A percentile compares a stretch with the other conserved stretches of the same genome.
Conservation (phyloP, 306 rosid species). For the Prunus armeniaca region DNA sequence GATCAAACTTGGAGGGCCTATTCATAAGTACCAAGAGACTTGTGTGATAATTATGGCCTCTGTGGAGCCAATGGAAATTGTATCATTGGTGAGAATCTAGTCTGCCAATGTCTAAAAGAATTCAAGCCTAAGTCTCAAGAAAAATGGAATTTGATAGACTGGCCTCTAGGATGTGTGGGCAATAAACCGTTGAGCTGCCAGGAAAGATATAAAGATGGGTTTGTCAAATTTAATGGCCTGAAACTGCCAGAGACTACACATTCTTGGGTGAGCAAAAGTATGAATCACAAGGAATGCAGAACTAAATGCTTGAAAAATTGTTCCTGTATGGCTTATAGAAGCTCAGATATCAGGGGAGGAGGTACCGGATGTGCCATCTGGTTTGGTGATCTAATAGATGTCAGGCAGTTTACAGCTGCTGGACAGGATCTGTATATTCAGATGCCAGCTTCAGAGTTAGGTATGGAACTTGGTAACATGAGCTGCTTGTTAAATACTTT, state of each 20-base stretch:
- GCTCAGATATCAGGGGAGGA: slow-evolving; percentile 19
- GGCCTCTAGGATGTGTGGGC: slow-evolving; percentile 38
- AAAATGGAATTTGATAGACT: slow-evolving; percentile 22
- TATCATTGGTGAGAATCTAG: background rate
- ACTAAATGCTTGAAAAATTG: slow-evolving; percentile 44
- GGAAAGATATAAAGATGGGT: slow-evolving; percentile 28
- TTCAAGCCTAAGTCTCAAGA: slow-evolving; percentile 33
- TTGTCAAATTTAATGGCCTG: slow-evolving; percentile 23
- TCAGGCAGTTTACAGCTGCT: slow-evolving; percentile 20
- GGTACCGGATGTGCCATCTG: slow-evolving; percentile 43
- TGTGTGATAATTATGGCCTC: slow-evolving; percentile 30
- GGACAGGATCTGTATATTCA: slow-evolving; percentile 39
- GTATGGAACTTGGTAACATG: background rate
- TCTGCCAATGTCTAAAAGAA: slow-evolving; percentile 46
- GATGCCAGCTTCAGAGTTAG: slow-evolving; percentile 25
- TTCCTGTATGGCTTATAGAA: slow-evolving; percentile 51
- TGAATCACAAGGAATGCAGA: slow-evolving; percentile 42
- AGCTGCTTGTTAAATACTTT: background rate
- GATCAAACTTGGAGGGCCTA: slow-evolving; percentile 24
- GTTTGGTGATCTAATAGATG: slow-evolving; percentile 12
- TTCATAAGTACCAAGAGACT: slow-evolving; percentile 27
- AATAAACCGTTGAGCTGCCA: slow-evolving; percentile 24
- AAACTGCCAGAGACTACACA: slow-evolving; percentile 36
- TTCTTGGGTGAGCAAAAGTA: slow-evolving; percentile 31
- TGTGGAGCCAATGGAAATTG: slow-evolving; percentile 48